Evolutionary conservation across 306 rosid species (phyloP), one percentile per base, ranked within the genome.

Genomic region (Fagus crenata): DNA sequence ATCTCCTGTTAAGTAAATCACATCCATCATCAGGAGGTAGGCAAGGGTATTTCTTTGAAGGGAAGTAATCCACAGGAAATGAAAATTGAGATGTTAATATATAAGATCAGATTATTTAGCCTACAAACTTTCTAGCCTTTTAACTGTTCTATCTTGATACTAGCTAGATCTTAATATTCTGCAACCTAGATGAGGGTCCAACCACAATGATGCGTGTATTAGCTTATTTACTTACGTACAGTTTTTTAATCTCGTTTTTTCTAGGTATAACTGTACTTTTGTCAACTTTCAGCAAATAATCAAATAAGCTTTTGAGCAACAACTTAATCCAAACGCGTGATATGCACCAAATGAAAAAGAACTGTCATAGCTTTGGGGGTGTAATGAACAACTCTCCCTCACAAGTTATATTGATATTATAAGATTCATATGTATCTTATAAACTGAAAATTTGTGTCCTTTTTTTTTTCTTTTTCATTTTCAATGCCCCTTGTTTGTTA

Each of bases 1-100:
- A 75, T 92, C 93, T 53, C 90, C 97, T 88, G 87, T 81, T 77
- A 49, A 71, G 75, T 37, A 80, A 78, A 69, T 17, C 13, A 73
- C 72, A 77, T 65, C 32, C 69, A 53, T 53, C 72, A 15, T 75
- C 31, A 86, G 73, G 74, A 76, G 76, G 55, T 32, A 60, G 74
- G 36, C 42, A 51, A 65, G 22, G 28, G 49, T 31, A 28, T 67
- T 69, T 64, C 28, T 79, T 36, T 53, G 53, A 71, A 60, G 65
- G 6, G 17, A 43, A 74, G 56, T 41, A 76, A 53, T 53, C 14
- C 56, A 59, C n/a, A 67, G 40, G 15, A 43, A 46, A 53, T 55
- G 40, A 77, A 64, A 54, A 77, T 7, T 35, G 17, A 33, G n/a
- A 7, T 33, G 40, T 61, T 22, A 61, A 61, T 33, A 33, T 61